Percentiles rank a stretch among this genome's conserved stretches.
These are phyloP conservation scores for Wickerhamiella azyma DNA, from an alignment of 805 yeast species.

Conservation along the genomic window DNA sequence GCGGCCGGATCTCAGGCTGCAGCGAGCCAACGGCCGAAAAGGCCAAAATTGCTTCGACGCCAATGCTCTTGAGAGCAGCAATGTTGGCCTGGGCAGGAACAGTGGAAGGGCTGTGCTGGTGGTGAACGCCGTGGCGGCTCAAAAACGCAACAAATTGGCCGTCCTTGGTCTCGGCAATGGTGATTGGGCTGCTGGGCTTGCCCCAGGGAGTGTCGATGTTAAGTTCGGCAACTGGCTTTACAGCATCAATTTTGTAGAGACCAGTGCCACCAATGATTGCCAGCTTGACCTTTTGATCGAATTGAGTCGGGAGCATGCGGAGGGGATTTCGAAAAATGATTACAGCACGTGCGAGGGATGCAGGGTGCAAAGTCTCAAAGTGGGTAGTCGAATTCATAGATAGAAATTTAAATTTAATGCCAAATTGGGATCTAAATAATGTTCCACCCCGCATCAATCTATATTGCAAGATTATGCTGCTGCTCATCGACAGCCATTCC, in stretches of 20 bases:
- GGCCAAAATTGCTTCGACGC: constrained; percentile 79
- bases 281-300: constrained; percentile 42
- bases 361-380: too few species aligned
- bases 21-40: constrained; percentile 95
- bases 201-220: constrained; percentile 95
- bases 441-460: too few species aligned
- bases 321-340: neutral
- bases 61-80: constrained; percentile 81
- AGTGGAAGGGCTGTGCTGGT: constrained; percentile 77
- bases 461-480: constrained; percentile 23
- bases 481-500: constrained; percentile 19
- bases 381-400: too few species aligned
- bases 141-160: constrained; percentile 87
- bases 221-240: constrained; percentile 74
- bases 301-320: constrained; percentile 6
- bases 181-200: constrained; percentile 82
- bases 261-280: constrained; percentile 98
- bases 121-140: constrained; percentile 88
- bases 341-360: constrained; percentile 9
- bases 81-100: constrained; percentile 92
- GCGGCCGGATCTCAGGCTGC: constrained; percentile 75
- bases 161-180: constrained; percentile 60
- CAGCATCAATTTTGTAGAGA: constrained; percentile 69
- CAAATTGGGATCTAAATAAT: too few species aligned
- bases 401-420: too few species aligned